These are phyloP conservation scores for Delonix regia DNA, from an alignment of 306 rosid species.

Conservation along the genomic window DNA sequence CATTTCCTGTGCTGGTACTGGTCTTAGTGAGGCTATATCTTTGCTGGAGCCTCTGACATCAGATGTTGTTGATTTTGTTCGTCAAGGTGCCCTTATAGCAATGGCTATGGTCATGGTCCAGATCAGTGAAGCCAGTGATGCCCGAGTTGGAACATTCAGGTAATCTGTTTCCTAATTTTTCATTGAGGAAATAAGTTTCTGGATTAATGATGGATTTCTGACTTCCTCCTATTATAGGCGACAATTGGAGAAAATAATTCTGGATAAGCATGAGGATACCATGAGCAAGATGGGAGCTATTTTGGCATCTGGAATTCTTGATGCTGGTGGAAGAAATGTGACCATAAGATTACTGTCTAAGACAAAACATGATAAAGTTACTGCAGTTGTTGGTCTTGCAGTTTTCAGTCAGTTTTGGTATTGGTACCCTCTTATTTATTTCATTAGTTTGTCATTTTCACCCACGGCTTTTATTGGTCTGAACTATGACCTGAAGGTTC, in stretches of 20 bases:
- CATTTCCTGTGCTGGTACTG: slow-evolving; percentile 98
- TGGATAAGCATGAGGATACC: slow-evolving; percentile 98
- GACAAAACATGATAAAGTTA: slow-evolving; percentile 92
- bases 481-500: slow-evolving; percentile 88
- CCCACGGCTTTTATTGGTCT: slow-evolving; percentile 94
- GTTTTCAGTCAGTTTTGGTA: slow-evolving; percentile 99
- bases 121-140: slow-evolving; percentile 93
- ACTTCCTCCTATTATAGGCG: slow-evolving; percentile 58
- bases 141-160: slow-evolving; percentile 97
- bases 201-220: slow-evolving; percentile 24
- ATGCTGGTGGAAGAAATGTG: slow-evolving; percentile 99
- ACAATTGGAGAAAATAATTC: slow-evolving; percentile 92
- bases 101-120: slow-evolving; percentile 99
- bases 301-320: slow-evolving; percentile 97
- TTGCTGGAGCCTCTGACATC: slow-evolving; percentile 95
- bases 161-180: slow-evolving; percentile 33
- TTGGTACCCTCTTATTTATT: slow-evolving; percentile 98
- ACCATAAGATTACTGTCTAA: slow-evolving; percentile 88
- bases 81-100: slow-evolving; percentile 98
- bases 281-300: slow-evolving; percentile 99
- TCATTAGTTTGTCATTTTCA: slow-evolving; percentile 85
- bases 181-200: not conserved
- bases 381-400: slow-evolving; percentile 99
- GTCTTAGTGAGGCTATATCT: slow-evolving; percentile 97
- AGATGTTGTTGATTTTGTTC: slow-evolving; percentile 97